These are phyloP conservation scores for Chalara sp. DNA, from an alignment of 2,329 filamentous ascomycete genomes.

Conservation along the genomic window DNA sequence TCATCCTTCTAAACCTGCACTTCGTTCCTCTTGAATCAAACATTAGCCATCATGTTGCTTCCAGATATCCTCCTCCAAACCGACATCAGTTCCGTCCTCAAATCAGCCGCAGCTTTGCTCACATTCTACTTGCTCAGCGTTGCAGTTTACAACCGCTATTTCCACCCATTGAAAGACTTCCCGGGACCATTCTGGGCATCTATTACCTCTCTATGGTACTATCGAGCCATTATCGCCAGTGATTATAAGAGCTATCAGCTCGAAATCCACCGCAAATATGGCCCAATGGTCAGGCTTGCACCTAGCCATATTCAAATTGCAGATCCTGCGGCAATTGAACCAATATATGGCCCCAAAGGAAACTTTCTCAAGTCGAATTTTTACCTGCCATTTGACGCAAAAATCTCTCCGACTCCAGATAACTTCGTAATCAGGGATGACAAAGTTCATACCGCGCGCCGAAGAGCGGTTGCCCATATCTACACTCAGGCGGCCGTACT, in stretches of 20 bases:
- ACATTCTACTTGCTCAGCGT: background rate
- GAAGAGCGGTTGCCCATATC: background rate
- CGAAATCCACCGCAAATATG: background rate
- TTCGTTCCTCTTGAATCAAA: background rate
- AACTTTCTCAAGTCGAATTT: background rate
- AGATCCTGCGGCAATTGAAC: background rate
- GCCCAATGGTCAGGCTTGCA: background rate
- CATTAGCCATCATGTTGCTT: background rate
- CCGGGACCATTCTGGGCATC: slow-evolving; percentile 1
- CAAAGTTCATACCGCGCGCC: background rate
- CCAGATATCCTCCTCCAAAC: background rate
- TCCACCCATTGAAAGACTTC: slow-evolving; percentile 5
- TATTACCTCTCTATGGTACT: slow-evolving; percentile 3
- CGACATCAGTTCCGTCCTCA: background rate
- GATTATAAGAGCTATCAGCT: background rate
- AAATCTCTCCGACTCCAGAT: background rate
- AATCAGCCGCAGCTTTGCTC: background rate
- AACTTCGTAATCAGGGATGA: background rate
- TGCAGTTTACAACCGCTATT: slow-evolving; percentile 3
- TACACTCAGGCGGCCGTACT: background rate
- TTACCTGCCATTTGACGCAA: background rate
- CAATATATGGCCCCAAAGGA: background rate
- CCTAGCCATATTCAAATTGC: background rate
- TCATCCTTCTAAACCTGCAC: background rate
- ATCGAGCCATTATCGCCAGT: background rate